Conservation (phyloP, 768 basidiomycete genomes). For the Postia placenta region DNA sequence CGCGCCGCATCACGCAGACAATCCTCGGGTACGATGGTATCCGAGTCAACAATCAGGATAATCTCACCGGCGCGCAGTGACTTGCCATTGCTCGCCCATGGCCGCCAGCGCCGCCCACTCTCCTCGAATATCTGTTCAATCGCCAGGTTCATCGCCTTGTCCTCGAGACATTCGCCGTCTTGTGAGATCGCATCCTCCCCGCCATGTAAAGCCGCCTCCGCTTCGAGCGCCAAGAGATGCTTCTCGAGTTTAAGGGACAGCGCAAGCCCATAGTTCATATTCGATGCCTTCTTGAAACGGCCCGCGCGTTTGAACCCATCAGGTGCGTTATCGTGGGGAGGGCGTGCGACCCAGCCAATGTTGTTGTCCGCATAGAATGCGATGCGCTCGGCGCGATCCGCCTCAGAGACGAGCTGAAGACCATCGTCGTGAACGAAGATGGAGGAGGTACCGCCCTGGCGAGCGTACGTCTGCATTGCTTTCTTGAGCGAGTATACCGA, state of each 20-base stretch:
- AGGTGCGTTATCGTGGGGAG: slow-evolving; percentile 52
- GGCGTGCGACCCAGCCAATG: slow-evolving; percentile 82
- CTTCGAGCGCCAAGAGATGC: slow-evolving; percentile 42
- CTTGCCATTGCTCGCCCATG: slow-evolving; percentile 74
- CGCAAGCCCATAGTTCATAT: slow-evolving; percentile 79
- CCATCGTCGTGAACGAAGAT: slow-evolving; percentile 86
- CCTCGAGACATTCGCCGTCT: slow-evolving; percentile 52
- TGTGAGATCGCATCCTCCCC: slow-evolving; percentile 36
- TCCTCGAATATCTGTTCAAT: slow-evolving; percentile 66
- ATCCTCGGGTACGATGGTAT: slow-evolving; percentile 81
- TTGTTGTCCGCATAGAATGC: slow-evolving; percentile 71
- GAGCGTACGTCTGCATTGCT: slow-evolving; percentile 87
- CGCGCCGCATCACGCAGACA: slow-evolving; percentile 88
- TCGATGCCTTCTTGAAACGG: slow-evolving; percentile 90
- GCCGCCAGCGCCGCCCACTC: slow-evolving; percentile 52
- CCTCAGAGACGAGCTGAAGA: slow-evolving; percentile 56
- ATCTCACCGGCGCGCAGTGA: slow-evolving; percentile 73
- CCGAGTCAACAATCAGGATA: slow-evolving; percentile 79
- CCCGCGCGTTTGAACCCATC: slow-evolving; percentile 79
- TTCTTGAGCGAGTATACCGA: slow-evolving; percentile 75
- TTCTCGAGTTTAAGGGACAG: slow-evolving; percentile 59
- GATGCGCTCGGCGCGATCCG: slow-evolving; percentile 61
- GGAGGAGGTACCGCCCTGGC: slow-evolving; percentile 79
- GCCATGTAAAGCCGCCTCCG: slow-evolving; percentile 27
- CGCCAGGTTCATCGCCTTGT: slow-evolving; percentile 65